A percentile compares a stretch with the other conserved stretches of the same genome.
Conservation (phyloP, 1,284 basidiomycete genomes). For the Leucoagaricus sp. region DNA sequence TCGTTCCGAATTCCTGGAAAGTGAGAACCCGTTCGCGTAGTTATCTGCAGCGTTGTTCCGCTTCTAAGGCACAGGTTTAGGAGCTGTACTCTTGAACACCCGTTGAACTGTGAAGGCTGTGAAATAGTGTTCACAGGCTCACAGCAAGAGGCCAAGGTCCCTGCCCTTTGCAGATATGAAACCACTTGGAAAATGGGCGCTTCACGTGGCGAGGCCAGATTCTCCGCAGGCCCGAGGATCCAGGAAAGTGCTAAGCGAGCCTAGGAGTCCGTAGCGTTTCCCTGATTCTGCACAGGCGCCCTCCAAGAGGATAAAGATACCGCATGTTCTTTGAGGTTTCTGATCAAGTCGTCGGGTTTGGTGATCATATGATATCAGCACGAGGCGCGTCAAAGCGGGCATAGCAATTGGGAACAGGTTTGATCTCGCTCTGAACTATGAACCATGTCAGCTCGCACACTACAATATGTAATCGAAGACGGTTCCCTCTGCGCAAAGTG, state of each 20-base stretch:
- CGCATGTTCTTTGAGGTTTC: neutral
- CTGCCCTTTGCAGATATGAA: neutral
- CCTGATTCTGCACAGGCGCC: constrained; percentile 1
- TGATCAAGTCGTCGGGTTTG: constrained; percentile 5
- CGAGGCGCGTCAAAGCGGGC: neutral
- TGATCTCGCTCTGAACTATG: neutral
- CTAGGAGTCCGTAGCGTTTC: neutral
- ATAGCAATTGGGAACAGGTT: neutral
- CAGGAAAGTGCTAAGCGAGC: neutral
- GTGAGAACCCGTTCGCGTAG: neutral
- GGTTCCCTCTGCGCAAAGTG: neutral
- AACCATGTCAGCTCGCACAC: neutral
- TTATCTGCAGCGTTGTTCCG: neutral
- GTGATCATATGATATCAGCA: constrained; percentile 6
- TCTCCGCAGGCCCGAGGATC: constrained; percentile 7
- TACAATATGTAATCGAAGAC: constrained; percentile 15
- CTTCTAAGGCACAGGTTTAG: neutral
- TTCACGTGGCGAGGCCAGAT: neutral
- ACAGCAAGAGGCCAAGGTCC: neutral
- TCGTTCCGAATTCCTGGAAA: constrained; percentile 1
- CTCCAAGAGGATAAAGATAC: neutral
- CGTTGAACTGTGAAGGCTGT: neutral
- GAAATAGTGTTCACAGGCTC: neutral
- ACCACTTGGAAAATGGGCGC: constrained; percentile 3
- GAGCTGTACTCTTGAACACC: neutral